Base-by-base conservation (phyloP, 1,139 yeast species). In the Scheffersomyces stambukii region DNA sequence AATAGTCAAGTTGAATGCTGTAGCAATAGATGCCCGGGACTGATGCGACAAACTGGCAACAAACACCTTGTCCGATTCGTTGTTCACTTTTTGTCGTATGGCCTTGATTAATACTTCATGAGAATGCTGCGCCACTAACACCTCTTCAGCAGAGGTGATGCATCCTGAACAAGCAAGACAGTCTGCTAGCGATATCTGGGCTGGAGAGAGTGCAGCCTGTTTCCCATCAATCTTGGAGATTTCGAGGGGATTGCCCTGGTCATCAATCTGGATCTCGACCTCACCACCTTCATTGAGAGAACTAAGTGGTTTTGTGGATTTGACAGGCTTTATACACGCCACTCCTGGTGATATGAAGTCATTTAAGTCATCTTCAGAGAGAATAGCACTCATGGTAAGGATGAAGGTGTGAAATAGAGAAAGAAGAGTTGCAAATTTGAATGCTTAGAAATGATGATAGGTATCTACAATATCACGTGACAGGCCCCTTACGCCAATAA, bases 91-190 rank as follows among this genome's bases (percentile, higher is more conserved):
- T n/a, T n/a, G n/a, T n/a, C n/a, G n/a, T 40, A 85, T 57, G 14
- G 80, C 84, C 28, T 75, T 70, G 16, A 85, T 43, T 29, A 91
- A 68, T 45, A 88, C 93, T 19, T 73, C 75, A 46, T 89, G 94
- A 20, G 95, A 84, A 54, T 91, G 98, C 43, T 86, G 81, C 3
- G 95, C 86, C 23, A 91, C 84, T 29, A 91, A 61, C 13, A 91
- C 89, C 42, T 89, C 95, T 50, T 91, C 99, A 9, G 96, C 95
- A 8, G 95, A 84, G 0, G 98, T 91, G 37, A 91, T 88, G 54
- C 99, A 91, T 2, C 99, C 99, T 3, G 95, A 80, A 49, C 99
- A 91, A 0, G 98, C 98, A 30, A 91, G 64, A 56, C 99, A 91
- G 61, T 91, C 99, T 7, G 89, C 79, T 25, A 91, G 59, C 3